Conservation (phyloP, 1,284 basidiomycete species). For the Malassezia brasiliensis region DNA sequence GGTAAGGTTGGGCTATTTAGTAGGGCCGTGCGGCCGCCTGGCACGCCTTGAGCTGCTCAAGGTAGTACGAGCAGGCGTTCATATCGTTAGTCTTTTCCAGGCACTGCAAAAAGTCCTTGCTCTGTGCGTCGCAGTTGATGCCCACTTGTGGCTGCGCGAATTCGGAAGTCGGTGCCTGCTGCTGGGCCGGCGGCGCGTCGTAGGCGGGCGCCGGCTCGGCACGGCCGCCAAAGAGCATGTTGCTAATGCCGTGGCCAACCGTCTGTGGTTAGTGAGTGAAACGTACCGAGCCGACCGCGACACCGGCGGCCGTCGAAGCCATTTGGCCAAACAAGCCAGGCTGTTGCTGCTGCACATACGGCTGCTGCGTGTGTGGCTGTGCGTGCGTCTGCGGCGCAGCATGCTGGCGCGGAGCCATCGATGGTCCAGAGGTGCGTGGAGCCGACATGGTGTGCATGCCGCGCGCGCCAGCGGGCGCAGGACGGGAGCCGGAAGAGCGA, state of each 20-base stretch:
- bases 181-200: conserved; percentile 44
- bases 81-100: conserved; percentile 51
- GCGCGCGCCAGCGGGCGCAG: conserved; percentile 33
- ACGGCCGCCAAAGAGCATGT: conserved; percentile 69
- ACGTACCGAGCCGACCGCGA: conserved; percentile 62
- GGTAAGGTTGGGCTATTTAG: conserved; percentile 17
- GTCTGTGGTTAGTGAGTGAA: conserved; percentile 37
- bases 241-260: conserved; percentile 70
- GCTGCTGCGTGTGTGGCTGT: background rate
- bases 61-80: conserved; percentile 55
- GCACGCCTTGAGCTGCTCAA: conserved; percentile 50
- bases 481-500: conserved; percentile 30
- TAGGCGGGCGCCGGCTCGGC: conserved; percentile 51
- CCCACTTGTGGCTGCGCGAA: conserved; percentile 28
- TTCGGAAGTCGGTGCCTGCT: conserved; percentile 20
- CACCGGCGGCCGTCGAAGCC: conserved; percentile 78
- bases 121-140: conserved; percentile 53
- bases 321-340: conserved; percentile 53
- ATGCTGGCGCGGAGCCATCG: conserved; percentile 10
- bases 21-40: conserved; percentile 43
- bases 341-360: conserved; percentile 10
- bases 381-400: background rate
- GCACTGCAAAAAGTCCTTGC: conserved; percentile 50
- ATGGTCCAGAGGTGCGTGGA: background rate
- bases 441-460: conserved; percentile 38